Conservation (phyloP, 2,329 filamentous ascomycete genomes). For the Pseudocercospora pini-densiflorae region DNA sequence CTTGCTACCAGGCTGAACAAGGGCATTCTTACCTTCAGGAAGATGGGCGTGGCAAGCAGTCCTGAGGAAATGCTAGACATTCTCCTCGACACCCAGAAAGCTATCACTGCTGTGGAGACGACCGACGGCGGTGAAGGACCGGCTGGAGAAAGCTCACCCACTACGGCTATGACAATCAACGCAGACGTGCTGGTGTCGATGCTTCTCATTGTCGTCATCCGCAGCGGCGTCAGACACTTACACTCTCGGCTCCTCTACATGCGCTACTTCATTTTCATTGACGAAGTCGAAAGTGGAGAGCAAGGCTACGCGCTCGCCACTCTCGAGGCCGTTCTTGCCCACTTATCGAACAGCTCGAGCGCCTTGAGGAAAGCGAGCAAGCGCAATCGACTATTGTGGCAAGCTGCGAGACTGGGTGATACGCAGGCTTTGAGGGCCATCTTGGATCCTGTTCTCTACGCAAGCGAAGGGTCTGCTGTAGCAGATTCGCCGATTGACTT, state of each 20-base stretch:
- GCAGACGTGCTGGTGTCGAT: constrained; percentile 93
- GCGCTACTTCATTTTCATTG: constrained; percentile 95
- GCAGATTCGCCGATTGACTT: constrained; percentile 26
- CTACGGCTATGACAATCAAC: constrained; percentile 64
- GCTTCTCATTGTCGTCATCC: constrained; percentile 87
- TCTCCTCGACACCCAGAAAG: constrained; percentile 79
- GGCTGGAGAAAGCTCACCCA: constrained; percentile 45
- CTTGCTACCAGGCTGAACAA: constrained; percentile 75
- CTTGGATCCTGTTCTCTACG: constrained; percentile 65
- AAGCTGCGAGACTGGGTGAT: constrained; percentile 79
- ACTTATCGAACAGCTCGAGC: constrained; percentile 80
- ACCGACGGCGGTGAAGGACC: constrained; percentile 42
- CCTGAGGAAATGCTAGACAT: constrained; percentile 89
- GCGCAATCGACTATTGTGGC: constrained; percentile 85
- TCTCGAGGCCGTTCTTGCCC: constrained; percentile 90
- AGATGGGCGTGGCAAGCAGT: constrained; percentile 75
- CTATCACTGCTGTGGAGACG: constrained; percentile 63
- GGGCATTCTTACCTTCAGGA: constrained; percentile 87
- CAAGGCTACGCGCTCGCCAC: constrained; percentile 96
- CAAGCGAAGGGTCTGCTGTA: constrained; percentile 22
- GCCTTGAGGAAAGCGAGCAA: constrained; percentile 82
- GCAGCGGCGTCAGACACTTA: constrained; percentile 83
- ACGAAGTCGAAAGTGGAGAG: constrained; percentile 95
- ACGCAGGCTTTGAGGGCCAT: constrained; percentile 75
- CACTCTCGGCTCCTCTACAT: constrained; percentile 93